Evolutionary conservation across 1,284 basidiomycete species (phyloP).

Genomic region (Cryptococcus hybrid): DNA sequence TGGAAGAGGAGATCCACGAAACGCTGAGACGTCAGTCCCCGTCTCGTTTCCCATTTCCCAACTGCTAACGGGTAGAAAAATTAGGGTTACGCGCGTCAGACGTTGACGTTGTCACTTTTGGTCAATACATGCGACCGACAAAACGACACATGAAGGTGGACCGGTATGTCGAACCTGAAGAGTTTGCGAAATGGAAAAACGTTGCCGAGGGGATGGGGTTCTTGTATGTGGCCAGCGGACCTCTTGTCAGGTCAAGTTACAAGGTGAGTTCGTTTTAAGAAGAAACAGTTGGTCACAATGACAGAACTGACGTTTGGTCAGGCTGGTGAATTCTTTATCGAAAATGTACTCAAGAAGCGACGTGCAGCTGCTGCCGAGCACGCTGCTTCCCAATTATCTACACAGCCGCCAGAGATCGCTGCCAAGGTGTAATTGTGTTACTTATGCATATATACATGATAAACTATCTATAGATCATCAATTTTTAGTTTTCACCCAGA

Average conservation of each 20-base stretch:
- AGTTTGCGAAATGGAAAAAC: conserved; percentile 89
- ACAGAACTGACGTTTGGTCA: conserved; percentile 34
- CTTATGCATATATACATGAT: not conserved
- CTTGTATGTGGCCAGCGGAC: conserved; percentile 95
- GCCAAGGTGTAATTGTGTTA: conserved; percentile 18
- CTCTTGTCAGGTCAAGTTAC: conserved; percentile 93
- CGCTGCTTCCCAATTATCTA: conserved; percentile 33
- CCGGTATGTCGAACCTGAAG: conserved; percentile 88
- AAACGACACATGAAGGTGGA: conserved; percentile 99
- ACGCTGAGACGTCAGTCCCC: conserved; percentile 71
- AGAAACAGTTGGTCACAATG: no score
- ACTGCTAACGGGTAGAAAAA: not conserved
- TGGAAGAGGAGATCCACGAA: conserved; percentile 75
- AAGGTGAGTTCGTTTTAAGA: conserved; percentile 62
- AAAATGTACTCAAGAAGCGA: conserved; percentile 67
- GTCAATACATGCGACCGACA: conserved; percentile 99
- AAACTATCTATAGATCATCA: conserved; percentile 10
- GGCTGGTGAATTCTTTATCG: conserved; percentile 91
- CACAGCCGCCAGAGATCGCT: conserved; percentile 3
- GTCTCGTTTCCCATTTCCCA: not conserved
- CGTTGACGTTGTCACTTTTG: conserved; percentile 98
- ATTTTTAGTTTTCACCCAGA: conserved; percentile 1
- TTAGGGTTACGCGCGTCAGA: conserved; percentile 79
- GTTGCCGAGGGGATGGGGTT: conserved; percentile 92
- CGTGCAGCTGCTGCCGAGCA: conserved; percentile 37